phyloP scores from a whole-genome alignment of 1,284 basidiomycete species.

The Bjerkandera adusta region DNA sequence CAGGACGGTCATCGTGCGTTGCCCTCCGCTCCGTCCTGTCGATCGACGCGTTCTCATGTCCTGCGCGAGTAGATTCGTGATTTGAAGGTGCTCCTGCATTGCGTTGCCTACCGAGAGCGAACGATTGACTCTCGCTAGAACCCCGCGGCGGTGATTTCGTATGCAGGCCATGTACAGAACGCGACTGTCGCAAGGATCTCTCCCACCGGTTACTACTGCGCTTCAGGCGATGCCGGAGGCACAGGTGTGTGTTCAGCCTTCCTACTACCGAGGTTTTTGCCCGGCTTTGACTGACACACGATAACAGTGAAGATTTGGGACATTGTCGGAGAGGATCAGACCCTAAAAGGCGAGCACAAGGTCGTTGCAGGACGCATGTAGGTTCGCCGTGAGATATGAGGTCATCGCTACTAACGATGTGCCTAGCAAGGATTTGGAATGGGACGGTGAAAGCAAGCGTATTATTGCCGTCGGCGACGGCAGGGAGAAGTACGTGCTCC shows the following conservation, averaged over 20 bases:
- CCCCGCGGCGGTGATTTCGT: slow-evolving; percentile 54
- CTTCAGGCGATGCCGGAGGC: slow-evolving; percentile 82
- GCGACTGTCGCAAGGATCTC: slow-evolving; percentile 91
- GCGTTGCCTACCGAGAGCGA: background rate
- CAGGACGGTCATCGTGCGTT: slow-evolving; percentile 79
- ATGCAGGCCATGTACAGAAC: slow-evolving; percentile 81
- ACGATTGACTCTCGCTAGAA: slow-evolving; percentile 40
- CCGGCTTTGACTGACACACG: no score
- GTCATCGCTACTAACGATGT: slow-evolving; percentile 3
- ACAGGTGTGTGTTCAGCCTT: slow-evolving; percentile 53
- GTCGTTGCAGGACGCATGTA: slow-evolving; percentile 83
- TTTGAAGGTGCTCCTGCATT: slow-evolving; percentile 41
- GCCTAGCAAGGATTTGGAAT: slow-evolving; percentile 85
- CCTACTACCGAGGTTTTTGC: no score
- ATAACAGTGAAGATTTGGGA: slow-evolving; percentile 90
- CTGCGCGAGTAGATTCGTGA: slow-evolving; percentile 53
- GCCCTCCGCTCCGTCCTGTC: background rate
- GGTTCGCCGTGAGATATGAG: no score
- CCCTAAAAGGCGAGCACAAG: slow-evolving; percentile 83
- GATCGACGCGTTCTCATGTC: background rate
- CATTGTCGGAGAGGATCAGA: slow-evolving; percentile 83
- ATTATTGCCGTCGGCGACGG: slow-evolving; percentile 97
- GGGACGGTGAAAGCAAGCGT: slow-evolving; percentile 96
- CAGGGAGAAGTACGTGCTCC: slow-evolving; percentile 68
- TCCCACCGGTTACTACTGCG: slow-evolving; percentile 94